Conservation (phyloP, 306 rosid genomes). For the Rubus idaeus region DNA sequence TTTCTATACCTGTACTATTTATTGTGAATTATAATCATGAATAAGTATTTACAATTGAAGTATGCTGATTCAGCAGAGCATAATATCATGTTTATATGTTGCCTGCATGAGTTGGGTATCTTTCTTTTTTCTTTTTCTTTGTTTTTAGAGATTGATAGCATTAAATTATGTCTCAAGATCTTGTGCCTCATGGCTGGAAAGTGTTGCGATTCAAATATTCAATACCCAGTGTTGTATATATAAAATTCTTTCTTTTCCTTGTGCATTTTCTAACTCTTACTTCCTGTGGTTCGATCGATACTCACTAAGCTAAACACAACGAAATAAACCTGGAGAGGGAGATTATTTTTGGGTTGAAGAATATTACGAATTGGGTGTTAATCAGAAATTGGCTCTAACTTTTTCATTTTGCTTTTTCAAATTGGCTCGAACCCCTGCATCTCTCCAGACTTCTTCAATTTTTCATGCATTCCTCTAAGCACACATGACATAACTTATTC, state of each 20-base stretch:
- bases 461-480: no score
- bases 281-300: not conserved
- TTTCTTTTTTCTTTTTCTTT: no score
- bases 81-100: not conserved
- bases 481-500: no score
- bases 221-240: not conserved
- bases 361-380: no score
- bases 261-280: not conserved
- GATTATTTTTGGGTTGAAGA: no score
- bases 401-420: no score
- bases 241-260: not conserved
- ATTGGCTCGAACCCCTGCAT: no score
- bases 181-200: not conserved
- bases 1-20: not conserved
- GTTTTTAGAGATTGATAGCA: not conserved
- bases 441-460: no score
- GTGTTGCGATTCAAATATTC: not conserved
- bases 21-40: not conserved
- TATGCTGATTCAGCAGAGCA: conserved; percentile 1
- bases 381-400: no score
- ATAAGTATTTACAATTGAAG: conserved; percentile 1
- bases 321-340: no score
- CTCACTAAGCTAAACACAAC: not conserved
- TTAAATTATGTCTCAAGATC: not conserved
- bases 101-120: not conserved